Conservation (phyloP, 805 yeast species). For the Nakazawaea siamensis region DNA sequence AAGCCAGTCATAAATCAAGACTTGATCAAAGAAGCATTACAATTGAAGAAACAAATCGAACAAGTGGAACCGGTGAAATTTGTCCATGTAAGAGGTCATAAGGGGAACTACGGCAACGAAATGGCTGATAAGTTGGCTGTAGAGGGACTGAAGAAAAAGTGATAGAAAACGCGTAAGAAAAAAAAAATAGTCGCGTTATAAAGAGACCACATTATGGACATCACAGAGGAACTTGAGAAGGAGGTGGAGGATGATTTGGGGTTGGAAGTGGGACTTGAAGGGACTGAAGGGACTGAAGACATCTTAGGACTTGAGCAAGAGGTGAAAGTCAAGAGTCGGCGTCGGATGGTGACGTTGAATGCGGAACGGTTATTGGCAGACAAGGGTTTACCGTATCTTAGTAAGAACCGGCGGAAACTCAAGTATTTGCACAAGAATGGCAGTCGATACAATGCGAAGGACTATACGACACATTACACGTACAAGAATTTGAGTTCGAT, state of each 20-base stretch:
- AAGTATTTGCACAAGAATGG: slow-evolving; percentile 20
- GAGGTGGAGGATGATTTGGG: no score
- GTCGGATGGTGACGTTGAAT: slow-evolving; percentile 37
- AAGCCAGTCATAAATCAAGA: slow-evolving; percentile 47
- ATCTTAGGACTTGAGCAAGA: slow-evolving; percentile 10
- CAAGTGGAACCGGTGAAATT: slow-evolving; percentile 29
- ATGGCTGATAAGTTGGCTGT: slow-evolving; percentile 72
- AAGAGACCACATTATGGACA: no score
- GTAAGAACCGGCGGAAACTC: slow-evolving; percentile 25
- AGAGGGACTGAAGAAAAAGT: slow-evolving; percentile 45
- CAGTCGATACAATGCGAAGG: slow-evolving; percentile 14
- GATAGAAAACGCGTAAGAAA: background rate
- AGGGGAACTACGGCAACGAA: slow-evolving; percentile 63
- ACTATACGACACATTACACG: slow-evolving; percentile 34
- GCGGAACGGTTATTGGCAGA: slow-evolving; percentile 40
- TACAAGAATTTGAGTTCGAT: slow-evolving; percentile 40
- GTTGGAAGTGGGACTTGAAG: no score
- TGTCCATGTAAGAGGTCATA: slow-evolving; percentile 66
- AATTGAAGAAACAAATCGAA: no score
- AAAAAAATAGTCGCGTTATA: background rate
- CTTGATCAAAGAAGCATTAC: no score
- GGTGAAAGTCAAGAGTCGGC: slow-evolving; percentile 14
- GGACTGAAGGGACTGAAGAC: no score
- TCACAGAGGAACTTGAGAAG: no score
- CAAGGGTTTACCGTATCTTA: slow-evolving; percentile 51